Percentiles rank a stretch among this genome's conserved stretches.
Evolutionary conservation across 345 rosid species (phyloP).

Genomic region (Mangifera indica): DNA sequence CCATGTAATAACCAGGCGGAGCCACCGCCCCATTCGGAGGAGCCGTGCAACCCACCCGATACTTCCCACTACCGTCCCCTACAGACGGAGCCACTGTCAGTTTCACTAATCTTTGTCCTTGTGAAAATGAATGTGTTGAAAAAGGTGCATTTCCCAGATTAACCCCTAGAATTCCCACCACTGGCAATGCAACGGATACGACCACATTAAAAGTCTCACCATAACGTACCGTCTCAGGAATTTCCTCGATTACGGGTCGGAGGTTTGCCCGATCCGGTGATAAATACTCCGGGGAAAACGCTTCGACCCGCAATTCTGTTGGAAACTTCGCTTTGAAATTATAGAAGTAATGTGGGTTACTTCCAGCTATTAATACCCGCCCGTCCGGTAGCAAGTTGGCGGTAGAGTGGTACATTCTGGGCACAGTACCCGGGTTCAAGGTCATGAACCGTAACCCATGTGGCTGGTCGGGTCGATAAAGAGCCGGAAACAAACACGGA

Average conservation of each 20-base stretch:
- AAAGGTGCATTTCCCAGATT: conserved; percentile 72
- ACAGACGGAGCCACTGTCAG: conserved; percentile 54
- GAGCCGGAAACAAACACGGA: conserved; percentile 59
- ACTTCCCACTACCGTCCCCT: conserved; percentile 45
- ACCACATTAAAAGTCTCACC: conserved; percentile 46
- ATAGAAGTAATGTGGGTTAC: conserved; percentile 83
- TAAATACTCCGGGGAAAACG: conserved; percentile 85
- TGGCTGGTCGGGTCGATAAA: conserved; percentile 65
- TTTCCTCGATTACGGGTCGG: conserved; percentile 58
- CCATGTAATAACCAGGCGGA: conserved; percentile 93
- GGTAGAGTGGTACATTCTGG: conserved; percentile 89
- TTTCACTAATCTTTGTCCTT: conserved; percentile 79
- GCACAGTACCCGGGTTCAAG: conserved; percentile 69
- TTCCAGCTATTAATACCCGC: conserved; percentile 71
- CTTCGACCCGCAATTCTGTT: conserved; percentile 77
- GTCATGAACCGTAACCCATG: conserved; percentile 65
- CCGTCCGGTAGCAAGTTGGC: conserved; percentile 89
- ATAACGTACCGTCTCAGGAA: conserved; percentile 51
- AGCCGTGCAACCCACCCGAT: conserved; percentile 64
- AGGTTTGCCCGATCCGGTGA: conserved; percentile 71
- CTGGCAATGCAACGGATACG: conserved; percentile 61
- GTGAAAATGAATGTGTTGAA: conserved; percentile 82
- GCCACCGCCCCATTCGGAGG: conserved; percentile 74
- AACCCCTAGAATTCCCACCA: conserved; percentile 64
- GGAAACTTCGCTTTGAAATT: conserved; percentile 59